Evolutionary conservation across 208 protist genomes (phyloP).

Genomic region (Leishmania tarentolae): DNA sequence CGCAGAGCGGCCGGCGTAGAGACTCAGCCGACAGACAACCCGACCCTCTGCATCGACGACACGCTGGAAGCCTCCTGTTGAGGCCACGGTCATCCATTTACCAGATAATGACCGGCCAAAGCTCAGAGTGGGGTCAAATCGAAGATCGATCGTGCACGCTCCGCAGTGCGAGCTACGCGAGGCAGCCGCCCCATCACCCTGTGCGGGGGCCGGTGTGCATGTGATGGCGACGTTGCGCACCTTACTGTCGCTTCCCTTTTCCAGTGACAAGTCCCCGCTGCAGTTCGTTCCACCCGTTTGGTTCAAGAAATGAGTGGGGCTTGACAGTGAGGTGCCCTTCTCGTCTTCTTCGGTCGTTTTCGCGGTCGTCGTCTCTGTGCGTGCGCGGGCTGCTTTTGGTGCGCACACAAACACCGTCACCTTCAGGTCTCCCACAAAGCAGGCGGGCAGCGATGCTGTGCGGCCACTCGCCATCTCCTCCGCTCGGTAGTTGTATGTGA

Average conservation of each 20-base stretch:
- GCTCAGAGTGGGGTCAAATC: conserved; percentile 61
- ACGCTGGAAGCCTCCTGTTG: conserved; percentile 52
- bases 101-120: conserved; percentile 48
- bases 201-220: conserved; percentile 3
- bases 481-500: conserved; percentile 17
- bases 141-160: conserved; percentile 33
- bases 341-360: not conserved
- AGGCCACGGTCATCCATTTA: conserved; percentile 63
- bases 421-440: conserved; percentile 30
- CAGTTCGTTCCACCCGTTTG: not conserved
- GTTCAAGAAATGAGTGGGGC: not conserved
- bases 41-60: conserved; percentile 31
- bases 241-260: conserved; percentile 23
- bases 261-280: conserved; percentile 3
- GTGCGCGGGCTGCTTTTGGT: conserved; percentile 31
- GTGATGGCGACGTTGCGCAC: conserved; percentile 37
- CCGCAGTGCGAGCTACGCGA: not conserved
- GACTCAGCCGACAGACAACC: conserved; percentile 45
- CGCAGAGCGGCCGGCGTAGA: conserved; percentile 57
- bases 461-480: conserved; percentile 25
- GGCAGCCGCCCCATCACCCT: not conserved
- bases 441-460: conserved; percentile 27
- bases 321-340: not conserved
- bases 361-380: conserved; percentile 21
- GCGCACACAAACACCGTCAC: conserved; percentile 24